These are phyloP conservation scores for Aspergillus bertholletiae DNA, from an alignment of 495 filamentous ascomycete genomes.

Conservation along the genomic window DNA sequence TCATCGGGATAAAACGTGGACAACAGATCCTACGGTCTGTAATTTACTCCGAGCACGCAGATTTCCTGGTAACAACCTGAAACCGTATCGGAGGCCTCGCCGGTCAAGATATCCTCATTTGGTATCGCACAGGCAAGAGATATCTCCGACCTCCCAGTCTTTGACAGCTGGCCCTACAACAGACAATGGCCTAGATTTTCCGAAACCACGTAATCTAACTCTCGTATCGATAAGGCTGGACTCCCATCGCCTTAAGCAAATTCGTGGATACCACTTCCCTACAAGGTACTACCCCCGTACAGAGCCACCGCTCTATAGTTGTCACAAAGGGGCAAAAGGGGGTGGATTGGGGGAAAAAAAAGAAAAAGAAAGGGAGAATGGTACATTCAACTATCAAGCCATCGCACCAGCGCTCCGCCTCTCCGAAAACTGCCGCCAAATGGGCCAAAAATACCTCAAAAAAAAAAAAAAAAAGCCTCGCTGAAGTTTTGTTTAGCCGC, in stretches of 20 bases:
- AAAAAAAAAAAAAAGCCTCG: too few relatives aligned
- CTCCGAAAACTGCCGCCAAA: neutral
- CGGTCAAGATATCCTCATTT: neutral
- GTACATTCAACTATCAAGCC: neutral
- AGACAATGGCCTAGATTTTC: neutral
- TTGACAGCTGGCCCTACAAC: neutral
- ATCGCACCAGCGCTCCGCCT: neutral
- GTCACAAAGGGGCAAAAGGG: too few relatives aligned
- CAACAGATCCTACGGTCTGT: too few relatives aligned
- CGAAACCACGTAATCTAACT: neutral
- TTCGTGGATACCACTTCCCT: neutral
- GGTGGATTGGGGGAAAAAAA: too few relatives aligned
- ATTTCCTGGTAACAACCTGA: neutral
- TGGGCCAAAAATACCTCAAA: neutral
- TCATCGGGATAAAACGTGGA: too few relatives aligned
- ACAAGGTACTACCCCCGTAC: neutral
- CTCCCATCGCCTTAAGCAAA: neutral
- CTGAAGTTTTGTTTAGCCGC: neutral
- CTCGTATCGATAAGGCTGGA: neutral
- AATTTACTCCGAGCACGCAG: too few relatives aligned
- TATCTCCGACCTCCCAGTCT: neutral
- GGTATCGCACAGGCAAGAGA: too few relatives aligned
- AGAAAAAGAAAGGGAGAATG: neutral
- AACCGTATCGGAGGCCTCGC: neutral
- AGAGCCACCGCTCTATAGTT: neutral